Evolutionary conservation across 1,284 basidiomycete species (phyloP).

Genomic region (Fomitopsis pinicola): DNA sequence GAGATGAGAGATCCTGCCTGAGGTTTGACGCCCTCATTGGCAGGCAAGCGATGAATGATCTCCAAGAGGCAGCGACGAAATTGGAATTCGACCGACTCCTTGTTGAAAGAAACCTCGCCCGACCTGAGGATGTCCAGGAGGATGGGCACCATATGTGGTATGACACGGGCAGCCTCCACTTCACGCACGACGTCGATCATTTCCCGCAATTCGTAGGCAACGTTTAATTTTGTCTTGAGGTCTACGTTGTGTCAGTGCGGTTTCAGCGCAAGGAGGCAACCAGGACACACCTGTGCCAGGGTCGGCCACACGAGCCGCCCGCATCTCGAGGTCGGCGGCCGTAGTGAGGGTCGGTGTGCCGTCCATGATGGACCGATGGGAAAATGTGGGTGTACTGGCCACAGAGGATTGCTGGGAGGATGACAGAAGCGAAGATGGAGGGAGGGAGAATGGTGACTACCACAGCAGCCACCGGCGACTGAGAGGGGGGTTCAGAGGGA

Average conservation of each 20-base stretch:
- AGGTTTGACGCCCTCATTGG: conserved; percentile 73
- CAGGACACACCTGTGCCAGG: conserved; percentile 56
- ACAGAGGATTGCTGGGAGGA: background rate
- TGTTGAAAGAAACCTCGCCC: conserved; percentile 74
- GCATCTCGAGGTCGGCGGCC: conserved; percentile 61
- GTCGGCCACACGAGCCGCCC: conserved; percentile 68
- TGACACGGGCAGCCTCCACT: conserved; percentile 70
- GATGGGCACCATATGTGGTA: conserved; percentile 74
- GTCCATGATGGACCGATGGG: conserved; percentile 31
- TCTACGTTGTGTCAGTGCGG: conserved; percentile 36
- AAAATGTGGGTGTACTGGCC: no score
- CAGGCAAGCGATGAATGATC: conserved; percentile 85
- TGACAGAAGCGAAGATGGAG: background rate
- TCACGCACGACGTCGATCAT: conserved; percentile 84
- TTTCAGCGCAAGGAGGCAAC: background rate
- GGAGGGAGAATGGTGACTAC: background rate
- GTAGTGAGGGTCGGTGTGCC: conserved; percentile 40
- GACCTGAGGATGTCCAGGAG: conserved; percentile 77
- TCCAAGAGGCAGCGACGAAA: conserved; percentile 86
- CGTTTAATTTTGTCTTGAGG: conserved; percentile 62
- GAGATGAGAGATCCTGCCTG: conserved; percentile 72
- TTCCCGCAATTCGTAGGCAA: conserved; percentile 82
- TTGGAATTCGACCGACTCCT: conserved; percentile 79
- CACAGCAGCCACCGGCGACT: background rate
- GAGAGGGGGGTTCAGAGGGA: background rate